These are phyloP conservation scores for Pezicula carpinea DNA, from an alignment of 2,329 filamentous ascomycete species.

Conservation along the genomic window DNA sequence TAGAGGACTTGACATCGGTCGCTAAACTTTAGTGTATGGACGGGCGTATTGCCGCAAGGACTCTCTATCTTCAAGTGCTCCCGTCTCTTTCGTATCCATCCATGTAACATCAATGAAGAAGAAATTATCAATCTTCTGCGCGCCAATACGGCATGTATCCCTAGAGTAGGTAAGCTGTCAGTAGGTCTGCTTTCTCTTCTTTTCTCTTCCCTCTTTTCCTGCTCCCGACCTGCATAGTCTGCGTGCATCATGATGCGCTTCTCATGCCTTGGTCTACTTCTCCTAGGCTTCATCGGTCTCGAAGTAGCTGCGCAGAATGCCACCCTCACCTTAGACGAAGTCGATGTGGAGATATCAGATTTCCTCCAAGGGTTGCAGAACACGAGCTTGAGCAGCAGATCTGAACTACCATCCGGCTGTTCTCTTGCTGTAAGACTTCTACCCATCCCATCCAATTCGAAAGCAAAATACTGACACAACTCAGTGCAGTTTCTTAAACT, in stretches of 20 bases:
- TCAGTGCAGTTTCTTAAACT: conserved; percentile 14
- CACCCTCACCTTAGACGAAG: not conserved
- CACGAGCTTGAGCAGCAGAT: not conserved
- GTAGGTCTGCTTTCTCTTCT: too few species aligned
- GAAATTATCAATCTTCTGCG: too few species aligned
- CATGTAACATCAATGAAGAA: too few species aligned
- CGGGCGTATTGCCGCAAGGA: too few species aligned
- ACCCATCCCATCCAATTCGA: not conserved
- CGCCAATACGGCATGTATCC: too few species aligned
- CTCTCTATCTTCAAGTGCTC: too few species aligned
- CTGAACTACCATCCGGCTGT: not conserved
- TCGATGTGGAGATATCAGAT: not conserved
- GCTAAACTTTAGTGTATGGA: too few species aligned
- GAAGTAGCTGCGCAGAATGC: not conserved
- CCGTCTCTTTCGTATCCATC: too few species aligned
- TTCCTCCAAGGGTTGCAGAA: not conserved
- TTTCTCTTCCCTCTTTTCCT: not conserved
- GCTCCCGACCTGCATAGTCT: not conserved
- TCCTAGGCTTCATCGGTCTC: not conserved
- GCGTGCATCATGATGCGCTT: not conserved
- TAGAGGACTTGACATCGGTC: too few species aligned
- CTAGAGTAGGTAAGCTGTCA: too few species aligned
- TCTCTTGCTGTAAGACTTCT: not conserved
- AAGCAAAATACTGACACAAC: not conserved
- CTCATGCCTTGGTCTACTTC: not conserved